Base-by-base conservation (phyloP, 306 rosid genomes). In the Luffa acutangula region DNA sequence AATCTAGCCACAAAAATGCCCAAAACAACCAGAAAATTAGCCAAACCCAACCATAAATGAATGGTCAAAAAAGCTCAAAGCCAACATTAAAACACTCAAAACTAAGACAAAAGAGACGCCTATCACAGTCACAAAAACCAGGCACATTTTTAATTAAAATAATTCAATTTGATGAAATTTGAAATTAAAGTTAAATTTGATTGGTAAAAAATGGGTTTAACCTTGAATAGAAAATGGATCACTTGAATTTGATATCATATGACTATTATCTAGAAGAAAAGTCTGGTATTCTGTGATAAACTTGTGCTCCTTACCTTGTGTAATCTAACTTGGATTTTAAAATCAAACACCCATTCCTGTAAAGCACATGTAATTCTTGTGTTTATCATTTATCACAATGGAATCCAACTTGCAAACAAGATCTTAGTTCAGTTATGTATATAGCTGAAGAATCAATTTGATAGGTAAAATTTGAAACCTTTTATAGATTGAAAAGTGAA, bases 401-500 rank as follows among this genome's bases (percentile, higher is more conserved):
- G 52, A 42, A 9, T 58, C 81, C 79, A 69, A 70, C 85, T 64
- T 59, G 78, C 60, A 75, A 52, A 52, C 34, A 51, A 75, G 31
- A 34, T 33, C 63, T 52, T 12, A 0, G 62, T 52, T 75, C 34
- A 33, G 62, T 36, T 74, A 14, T 74, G 62, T 33, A 74, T 74
- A 3, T 33, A 73, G 46, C 20, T 10, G 34, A 9, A 75, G 17
- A 51, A 74, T 33, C 42, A 52, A 17, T 75, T 75, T 33, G 14
- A 6, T 34, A 4, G 63, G 2, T 74, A 34, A n/a, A 13, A 3
- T 34, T 53, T 36, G 48, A 52, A 75, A 52, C 18, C 64, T 52
- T 31, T 51, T 75, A 75, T 52, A 34, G 48, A 75, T 52, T 75
- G 59, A 52, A 53, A 75, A 9, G 80, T 82, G 86, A 81, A 76